Conservation (phyloP, 108 stramenopile genomes). For the Fragilaria crotonensis region DNA sequence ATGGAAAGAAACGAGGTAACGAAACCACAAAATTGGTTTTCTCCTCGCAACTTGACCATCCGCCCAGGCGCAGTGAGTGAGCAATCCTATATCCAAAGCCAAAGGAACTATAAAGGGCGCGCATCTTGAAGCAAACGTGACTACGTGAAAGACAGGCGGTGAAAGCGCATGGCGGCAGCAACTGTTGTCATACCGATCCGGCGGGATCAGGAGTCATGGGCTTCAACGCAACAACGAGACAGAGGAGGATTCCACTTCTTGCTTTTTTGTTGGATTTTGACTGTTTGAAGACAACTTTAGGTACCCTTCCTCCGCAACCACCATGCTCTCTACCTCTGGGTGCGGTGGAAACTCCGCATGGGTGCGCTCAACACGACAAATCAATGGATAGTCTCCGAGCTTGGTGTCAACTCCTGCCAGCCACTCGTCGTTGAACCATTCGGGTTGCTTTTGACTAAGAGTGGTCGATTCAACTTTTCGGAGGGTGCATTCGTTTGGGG, state of each 20-base stretch:
- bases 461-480: neutral
- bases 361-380: slow-evolving; percentile 42
- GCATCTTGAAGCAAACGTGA: slow-evolving; percentile 24
- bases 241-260: slow-evolving; percentile 2
- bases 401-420: slow-evolving; percentile 10
- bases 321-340: slow-evolving; percentile 5
- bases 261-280: slow-evolving; percentile 14
- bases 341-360: slow-evolving; percentile 51
- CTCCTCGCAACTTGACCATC: neutral
- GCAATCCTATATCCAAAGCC: slow-evolving; percentile 27
- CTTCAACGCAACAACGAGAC: slow-evolving; percentile 22
- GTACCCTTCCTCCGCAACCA: neutral
- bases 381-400: slow-evolving; percentile 29
- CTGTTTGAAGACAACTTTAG: neutral
- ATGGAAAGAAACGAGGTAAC: neutral
- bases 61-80: slow-evolving; percentile 11
- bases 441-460: neutral
- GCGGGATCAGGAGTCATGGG: slow-evolving; percentile 35
- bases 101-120: slow-evolving; percentile 47
- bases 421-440: slow-evolving; percentile 44
- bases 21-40: neutral
- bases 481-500: neutral
- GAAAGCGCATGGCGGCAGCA: neutral
- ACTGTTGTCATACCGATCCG: neutral
- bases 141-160: slow-evolving; percentile 32